Evolutionary conservation across 495 filamentous ascomycete species (phyloP).

Genomic region (Apodospora peruviana): DNA sequence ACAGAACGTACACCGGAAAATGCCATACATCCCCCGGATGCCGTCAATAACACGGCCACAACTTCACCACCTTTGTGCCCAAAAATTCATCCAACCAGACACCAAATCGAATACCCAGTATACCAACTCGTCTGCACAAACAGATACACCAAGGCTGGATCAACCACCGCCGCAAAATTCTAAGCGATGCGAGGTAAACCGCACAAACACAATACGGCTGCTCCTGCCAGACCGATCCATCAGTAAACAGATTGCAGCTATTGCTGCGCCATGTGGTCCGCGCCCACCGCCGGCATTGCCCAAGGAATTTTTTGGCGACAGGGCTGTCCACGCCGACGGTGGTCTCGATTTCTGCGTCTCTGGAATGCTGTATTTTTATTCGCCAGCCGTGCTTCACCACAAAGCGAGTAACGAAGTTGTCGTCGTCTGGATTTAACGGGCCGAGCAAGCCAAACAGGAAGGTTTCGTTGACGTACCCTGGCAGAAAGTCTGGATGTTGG

Average conservation of each 20-base stretch:
- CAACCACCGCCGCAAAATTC: no score
- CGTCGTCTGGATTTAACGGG: slow-evolving; percentile 57
- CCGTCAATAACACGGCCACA: no score
- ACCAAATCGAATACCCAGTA: no score
- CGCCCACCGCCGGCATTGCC: slow-evolving; percentile 56
- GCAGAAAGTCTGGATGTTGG: slow-evolving; percentile 36
- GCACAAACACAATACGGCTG: slow-evolving; percentile 61
- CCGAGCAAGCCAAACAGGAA: slow-evolving; percentile 44
- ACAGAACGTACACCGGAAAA: no score
- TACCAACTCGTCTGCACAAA: no score
- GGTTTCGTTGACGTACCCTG: slow-evolving; percentile 52
- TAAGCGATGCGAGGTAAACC: slow-evolving; percentile 48
- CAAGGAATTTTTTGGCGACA: slow-evolving; percentile 47
- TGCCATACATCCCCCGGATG: no score
- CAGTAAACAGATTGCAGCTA: slow-evolving; percentile 47
- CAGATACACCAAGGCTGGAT: no score
- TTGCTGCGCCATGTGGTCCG: slow-evolving; percentile 65
- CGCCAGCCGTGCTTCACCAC: slow-evolving; percentile 50
- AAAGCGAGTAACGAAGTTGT: slow-evolving; percentile 66
- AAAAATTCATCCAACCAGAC: no score
- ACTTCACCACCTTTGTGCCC: no score
- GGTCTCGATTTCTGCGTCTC: slow-evolving; percentile 44
- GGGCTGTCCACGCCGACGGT: slow-evolving; percentile 41
- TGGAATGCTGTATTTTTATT: slow-evolving; percentile 56
- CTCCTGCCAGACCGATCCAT: slow-evolving; percentile 17